phyloP scores from a whole-genome alignment of 2,329 filamentous ascomycete species.

The Calonectria honghensis region DNA sequence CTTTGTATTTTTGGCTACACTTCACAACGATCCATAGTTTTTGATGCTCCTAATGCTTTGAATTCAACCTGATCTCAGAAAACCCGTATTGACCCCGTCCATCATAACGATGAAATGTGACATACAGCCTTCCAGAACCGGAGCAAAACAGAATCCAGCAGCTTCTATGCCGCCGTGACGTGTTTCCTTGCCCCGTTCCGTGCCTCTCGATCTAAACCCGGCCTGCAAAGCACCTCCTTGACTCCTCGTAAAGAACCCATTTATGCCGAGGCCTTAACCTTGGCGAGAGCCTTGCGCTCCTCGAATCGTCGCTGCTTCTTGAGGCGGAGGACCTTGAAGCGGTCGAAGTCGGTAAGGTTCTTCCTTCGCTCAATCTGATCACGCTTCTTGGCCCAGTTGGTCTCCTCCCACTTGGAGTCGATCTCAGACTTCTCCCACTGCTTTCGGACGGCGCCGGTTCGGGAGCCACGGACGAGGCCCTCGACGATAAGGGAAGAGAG shows the following conservation, averaged over 20 bases:
- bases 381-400: constrained; percentile 95
- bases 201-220: constrained; percentile 63
- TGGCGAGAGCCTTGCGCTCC: constrained; percentile 96
- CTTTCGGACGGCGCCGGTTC: constrained; percentile 88
- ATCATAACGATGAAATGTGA: constrained; percentile 76
- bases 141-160: constrained; percentile 76
- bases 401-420: constrained; percentile 94
- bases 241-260: constrained; percentile 62
- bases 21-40: constrained; percentile 58
- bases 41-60: constrained; percentile 58
- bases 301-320: constrained; percentile 99
- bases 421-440: constrained; percentile 94
- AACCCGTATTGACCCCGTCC: constrained; percentile 81
- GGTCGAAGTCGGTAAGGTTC: constrained; percentile 97
- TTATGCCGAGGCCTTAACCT: constrained; percentile 90
- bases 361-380: constrained; percentile 90
- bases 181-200: constrained; percentile 60
- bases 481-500: constrained; percentile 93
- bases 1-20: constrained; percentile 57
- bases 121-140: constrained; percentile 78
- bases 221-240: constrained; percentile 58
- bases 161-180: constrained; percentile 67
- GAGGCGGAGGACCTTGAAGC: constrained; percentile 99
- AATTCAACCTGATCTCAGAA: constrained; percentile 68
- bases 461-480: constrained; percentile 89